These are phyloP conservation scores for Cadophora malorum DNA, from an alignment of 2,329 filamentous ascomycete genomes.

Conservation along the genomic window DNA sequence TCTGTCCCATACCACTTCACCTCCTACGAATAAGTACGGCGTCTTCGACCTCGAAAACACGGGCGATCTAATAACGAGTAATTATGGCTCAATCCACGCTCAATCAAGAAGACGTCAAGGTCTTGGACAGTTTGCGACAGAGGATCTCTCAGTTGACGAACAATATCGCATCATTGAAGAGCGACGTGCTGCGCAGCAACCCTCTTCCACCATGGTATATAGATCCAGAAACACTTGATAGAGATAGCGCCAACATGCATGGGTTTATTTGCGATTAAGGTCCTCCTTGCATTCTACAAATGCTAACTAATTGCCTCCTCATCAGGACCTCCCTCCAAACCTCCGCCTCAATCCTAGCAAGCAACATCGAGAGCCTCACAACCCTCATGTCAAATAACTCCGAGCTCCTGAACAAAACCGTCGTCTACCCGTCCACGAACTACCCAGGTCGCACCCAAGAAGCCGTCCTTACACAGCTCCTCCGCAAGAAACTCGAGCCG, in stretches of 20 bases:
- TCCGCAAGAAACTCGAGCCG: constrained; percentile 85
- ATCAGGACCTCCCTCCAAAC: constrained; percentile 72
- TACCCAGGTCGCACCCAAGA: constrained; percentile 75
- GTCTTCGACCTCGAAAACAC: neutral
- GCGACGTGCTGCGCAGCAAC: constrained; percentile 65
- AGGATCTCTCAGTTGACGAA: constrained; percentile 72
- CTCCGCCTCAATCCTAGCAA: constrained; percentile 73
- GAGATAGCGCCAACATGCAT: neutral
- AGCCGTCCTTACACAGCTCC: constrained; percentile 68
- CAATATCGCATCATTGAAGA: constrained; percentile 69
- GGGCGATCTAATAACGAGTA: neutral
- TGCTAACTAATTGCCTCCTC: constrained; percentile 3
- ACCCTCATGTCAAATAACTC: constrained; percentile 69
- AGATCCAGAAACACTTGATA: neutral
- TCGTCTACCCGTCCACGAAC: constrained; percentile 77
- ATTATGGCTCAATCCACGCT: constrained; percentile 38
- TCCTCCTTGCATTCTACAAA: neutral
- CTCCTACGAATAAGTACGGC: neutral
- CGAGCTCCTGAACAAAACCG: constrained; percentile 71
- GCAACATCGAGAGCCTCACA: constrained; percentile 71
- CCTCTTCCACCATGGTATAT: constrained; percentile 71
- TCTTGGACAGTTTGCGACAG: constrained; percentile 73
- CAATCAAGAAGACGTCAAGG: constrained; percentile 63
- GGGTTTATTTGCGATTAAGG: neutral
- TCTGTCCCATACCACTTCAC: neutral